These are phyloP conservation scores for Triticum urartu DNA, from an alignment of 176 grass and related monocot genomes.

Conservation along the genomic window DNA sequence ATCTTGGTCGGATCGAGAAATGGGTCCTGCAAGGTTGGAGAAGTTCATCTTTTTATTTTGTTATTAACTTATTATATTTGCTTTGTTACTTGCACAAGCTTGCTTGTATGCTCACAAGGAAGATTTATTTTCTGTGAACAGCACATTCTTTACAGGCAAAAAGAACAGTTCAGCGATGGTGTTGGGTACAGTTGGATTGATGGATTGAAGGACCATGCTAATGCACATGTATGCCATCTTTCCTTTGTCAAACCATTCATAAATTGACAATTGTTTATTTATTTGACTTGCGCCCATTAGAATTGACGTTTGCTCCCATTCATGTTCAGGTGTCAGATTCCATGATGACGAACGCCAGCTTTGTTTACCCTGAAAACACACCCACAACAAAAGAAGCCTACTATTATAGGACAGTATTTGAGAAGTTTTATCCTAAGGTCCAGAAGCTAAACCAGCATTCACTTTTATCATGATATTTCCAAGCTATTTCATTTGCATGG, in stretches of 20 bases:
- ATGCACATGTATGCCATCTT: slow-evolving; percentile 56
- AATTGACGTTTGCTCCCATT: not conserved
- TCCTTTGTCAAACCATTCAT: slow-evolving; percentile 12
- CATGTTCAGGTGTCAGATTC: slow-evolving; percentile 69
- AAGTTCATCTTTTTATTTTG: not conserved
- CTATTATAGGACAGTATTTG: slow-evolving; percentile 77
- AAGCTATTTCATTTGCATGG: not conserved
- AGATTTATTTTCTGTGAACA: slow-evolving; percentile 44
- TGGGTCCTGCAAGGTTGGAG: slow-evolving; percentile 85
- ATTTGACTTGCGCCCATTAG: not conserved
- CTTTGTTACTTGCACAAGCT: not conserved
- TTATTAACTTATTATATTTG: not conserved
- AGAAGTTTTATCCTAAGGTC: slow-evolving; percentile 90
- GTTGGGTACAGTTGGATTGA: slow-evolving; percentile 98
- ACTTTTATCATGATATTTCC: not conserved
- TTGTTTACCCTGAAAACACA: slow-evolving; percentile 92
- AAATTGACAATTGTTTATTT: not conserved
- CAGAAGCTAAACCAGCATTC: slow-evolving; percentile 10
- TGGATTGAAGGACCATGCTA: slow-evolving; percentile 86
- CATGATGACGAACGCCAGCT: slow-evolving; percentile 82
- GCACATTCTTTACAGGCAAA: slow-evolving; percentile 98
- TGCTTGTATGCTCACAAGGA: not conserved
- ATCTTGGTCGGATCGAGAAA: slow-evolving; percentile 89
- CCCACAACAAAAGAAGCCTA: slow-evolving; percentile 94
- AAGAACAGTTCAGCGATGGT: slow-evolving; percentile 99